phyloP scores from a whole-genome alignment of 345 rosid genomes.

The Murraya paniculata region DNA sequence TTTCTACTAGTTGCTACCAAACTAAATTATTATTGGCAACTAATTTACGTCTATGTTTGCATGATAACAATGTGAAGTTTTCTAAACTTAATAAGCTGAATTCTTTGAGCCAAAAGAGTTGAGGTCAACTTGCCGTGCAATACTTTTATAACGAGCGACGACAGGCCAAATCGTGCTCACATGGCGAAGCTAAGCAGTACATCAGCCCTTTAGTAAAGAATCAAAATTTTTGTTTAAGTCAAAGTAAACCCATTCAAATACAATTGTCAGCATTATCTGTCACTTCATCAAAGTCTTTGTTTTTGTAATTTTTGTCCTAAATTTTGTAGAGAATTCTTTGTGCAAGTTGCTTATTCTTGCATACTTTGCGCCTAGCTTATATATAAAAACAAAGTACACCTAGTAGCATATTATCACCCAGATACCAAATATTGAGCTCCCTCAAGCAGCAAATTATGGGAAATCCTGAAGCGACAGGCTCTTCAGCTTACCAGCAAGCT shows the following conservation, averaged over 20 bases:
- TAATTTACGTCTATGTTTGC: not conserved
- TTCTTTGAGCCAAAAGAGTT: not conserved
- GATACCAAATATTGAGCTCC: too few species aligned
- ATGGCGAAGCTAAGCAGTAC: not conserved
- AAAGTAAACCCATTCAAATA: constrained; percentile 5
- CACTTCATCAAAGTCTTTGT: not conserved
- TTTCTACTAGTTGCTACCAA: too few species aligned
- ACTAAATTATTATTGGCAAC: not conserved
- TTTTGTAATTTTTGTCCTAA: not conserved
- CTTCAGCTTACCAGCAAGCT: constrained; percentile 3
- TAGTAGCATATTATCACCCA: not conserved
- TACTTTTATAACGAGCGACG: not conserved
- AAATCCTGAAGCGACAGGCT: constrained; percentile 12
- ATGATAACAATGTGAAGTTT: not conserved
- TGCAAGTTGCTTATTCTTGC: not conserved
- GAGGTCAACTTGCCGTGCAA: not conserved
- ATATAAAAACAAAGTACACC: not conserved
- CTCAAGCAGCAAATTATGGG: constrained; percentile 6
- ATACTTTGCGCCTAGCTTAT: not conserved
- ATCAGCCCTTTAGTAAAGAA: not conserved
- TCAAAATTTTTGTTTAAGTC: not conserved
- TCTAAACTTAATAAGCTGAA: not conserved
- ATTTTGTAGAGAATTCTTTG: not conserved
- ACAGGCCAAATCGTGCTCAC: not conserved
- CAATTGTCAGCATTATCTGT: not conserved